Conservation (phyloP, 2,329 filamentous ascomycete genomes). For the Penicillium janthinellum region DNA sequence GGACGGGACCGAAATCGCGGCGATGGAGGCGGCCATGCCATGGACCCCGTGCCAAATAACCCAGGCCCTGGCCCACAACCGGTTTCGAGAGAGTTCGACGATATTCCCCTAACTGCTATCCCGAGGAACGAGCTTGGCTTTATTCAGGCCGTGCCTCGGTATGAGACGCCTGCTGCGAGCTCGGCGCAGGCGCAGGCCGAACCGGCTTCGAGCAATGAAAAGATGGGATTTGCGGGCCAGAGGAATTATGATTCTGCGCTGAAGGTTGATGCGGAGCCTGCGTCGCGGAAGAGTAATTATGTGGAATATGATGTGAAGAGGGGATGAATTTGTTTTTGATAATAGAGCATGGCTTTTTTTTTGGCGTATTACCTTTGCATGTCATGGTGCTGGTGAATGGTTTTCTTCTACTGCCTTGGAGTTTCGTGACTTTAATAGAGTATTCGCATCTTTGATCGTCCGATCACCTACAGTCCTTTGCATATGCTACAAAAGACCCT, state of each 20-base stretch:
- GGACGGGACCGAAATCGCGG: conserved; percentile 61
- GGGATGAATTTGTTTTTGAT: not conserved
- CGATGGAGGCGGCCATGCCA: conserved; percentile 56
- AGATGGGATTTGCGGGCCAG: conserved; percentile 47
- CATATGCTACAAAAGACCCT: too few relatives aligned
- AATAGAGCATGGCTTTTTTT: not conserved
- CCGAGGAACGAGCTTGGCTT: conserved; percentile 22
- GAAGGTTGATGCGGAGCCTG: conserved; percentile 28
- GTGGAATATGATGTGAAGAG: conserved; percentile 42
- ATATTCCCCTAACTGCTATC: conserved; percentile 41
- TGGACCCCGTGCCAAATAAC: conserved; percentile 15
- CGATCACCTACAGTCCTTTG: too few relatives aligned
- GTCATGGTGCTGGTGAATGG: not conserved
- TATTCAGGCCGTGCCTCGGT: conserved; percentile 28
- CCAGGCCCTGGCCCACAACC: conserved; percentile 10
- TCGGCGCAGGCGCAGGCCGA: conserved; percentile 5
- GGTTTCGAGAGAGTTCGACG: conserved; percentile 35
- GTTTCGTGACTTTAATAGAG: not conserved
- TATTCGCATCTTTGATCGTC: not conserved
- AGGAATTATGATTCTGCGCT: conserved; percentile 35
- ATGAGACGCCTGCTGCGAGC: conserved; percentile 24
- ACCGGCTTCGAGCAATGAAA: conserved; percentile 40
- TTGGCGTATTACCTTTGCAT: conserved; percentile 1
- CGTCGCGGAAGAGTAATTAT: conserved; percentile 38
- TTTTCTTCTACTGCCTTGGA: not conserved